Evolutionary conservation across 1,284 basidiomycete genomes (phyloP), one percentile per base, ranked within the genome.

Genomic region (Pisolithus thermaeus): DNA sequence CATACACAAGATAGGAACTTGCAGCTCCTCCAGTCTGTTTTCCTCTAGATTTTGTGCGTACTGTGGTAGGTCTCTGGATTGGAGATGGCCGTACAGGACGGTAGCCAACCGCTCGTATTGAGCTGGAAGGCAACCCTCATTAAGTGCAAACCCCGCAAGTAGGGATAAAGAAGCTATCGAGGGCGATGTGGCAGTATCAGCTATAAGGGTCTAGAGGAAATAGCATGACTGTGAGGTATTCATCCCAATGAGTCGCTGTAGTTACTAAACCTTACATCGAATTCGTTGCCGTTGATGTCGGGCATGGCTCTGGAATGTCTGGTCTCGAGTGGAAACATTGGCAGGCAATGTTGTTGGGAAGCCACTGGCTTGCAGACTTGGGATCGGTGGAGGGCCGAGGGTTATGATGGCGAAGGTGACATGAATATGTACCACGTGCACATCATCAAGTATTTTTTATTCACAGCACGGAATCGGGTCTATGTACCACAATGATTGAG

Each of bases 91-190:
- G 41, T 54, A 67, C 49, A 65, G 50, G 22, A 56, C 41, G 28
- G 58, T 46, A 9, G 64, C 18, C 36, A 67, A 53, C 25, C 50
- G 57, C 22, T 64, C 50, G 46, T 60, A 64, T 44, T 67, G 63
- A 5, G 27, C 16, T 1, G 61, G 55, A 14, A 46, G n/a, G 23
- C 61, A 65, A 47, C 47, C 8, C 2, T 30, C 20, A 30, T 53
- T 46, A 23, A 36, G 40, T n/a, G 63, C 52, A 20, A 58, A 55
- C n/a, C 45, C 41, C 18, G 53, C 50, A 16, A 67, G 55, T 32
- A 46, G 49, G 37, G 47, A 45, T 20, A 65, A 50, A 1, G 56
- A 46, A 25, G 55, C 44, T 9, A 60, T 44, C 20, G 63, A 56
- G 2, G 50, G 39, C 25, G 48, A 46, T 37, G 54, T 48, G 7